phyloP scores from a whole-genome alignment of 257 asterid species.

The Solanum corneliomulleri region DNA sequence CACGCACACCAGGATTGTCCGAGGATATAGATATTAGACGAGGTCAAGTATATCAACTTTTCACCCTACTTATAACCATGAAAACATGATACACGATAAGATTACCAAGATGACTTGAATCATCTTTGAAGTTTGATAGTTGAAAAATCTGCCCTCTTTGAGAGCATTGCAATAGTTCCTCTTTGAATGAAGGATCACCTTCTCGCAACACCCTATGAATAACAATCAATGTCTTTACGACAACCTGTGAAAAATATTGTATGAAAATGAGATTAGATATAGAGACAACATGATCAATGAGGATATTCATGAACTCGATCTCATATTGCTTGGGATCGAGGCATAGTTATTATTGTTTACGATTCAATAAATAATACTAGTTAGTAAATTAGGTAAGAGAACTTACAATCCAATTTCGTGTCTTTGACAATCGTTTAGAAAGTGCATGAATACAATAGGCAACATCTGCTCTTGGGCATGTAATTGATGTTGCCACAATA shows the following conservation, averaged over 20 bases:
- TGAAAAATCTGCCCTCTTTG: constrained; percentile 57
- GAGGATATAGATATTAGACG: neutral
- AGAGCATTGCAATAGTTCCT: constrained; percentile 45
- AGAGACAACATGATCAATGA: neutral
- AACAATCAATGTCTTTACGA: constrained; percentile 65
- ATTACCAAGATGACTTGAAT: constrained; percentile 31
- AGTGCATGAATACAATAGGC: constrained; percentile 86
- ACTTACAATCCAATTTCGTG: constrained; percentile 69
- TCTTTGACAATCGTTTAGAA: constrained; percentile 63
- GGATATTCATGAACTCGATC: neutral
- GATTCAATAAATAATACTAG: neutral
- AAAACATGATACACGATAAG: neutral
- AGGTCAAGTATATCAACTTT: neutral
- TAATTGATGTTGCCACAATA: constrained; percentile 37
- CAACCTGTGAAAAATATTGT: constrained; percentile 42
- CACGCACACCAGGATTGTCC: neutral
- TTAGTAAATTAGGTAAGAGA: neutral
- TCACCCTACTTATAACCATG: neutral
- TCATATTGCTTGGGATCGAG: neutral
- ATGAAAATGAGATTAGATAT: neutral
- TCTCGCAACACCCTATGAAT: constrained; percentile 76
- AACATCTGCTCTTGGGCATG: constrained; percentile 80
- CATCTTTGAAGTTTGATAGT: constrained; percentile 78
- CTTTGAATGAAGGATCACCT: constrained; percentile 69
- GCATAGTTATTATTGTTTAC: neutral